Percentiles rank a stretch among this genome's conserved stretches.
Conservation (phyloP, 805 yeast species). For the Dipodascus geniculatus region DNA sequence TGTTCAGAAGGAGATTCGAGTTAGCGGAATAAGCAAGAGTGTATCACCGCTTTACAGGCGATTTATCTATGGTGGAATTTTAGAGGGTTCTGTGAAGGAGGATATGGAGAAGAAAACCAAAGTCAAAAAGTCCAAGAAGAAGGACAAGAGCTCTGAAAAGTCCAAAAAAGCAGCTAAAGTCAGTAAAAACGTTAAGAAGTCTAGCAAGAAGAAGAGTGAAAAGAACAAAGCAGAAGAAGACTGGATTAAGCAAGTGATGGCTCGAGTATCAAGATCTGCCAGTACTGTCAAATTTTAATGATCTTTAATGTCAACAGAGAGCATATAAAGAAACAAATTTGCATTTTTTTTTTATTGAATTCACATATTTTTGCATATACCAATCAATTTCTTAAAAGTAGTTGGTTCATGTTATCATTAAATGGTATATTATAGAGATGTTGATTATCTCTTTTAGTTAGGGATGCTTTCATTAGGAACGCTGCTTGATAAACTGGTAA, state of each 20-base stretch:
- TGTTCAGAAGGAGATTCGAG: conserved; percentile 40
- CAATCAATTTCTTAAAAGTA: too few species aligned
- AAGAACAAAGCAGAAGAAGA: conserved; percentile 19
- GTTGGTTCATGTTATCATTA: background rate
- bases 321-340: too few species aligned
- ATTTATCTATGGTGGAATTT: conserved; percentile 82
- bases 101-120: conserved; percentile 16
- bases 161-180: conserved; percentile 15
- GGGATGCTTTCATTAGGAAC: background rate
- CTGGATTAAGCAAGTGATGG: conserved; percentile 1
- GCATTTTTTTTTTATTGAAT: background rate
- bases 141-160: conserved; percentile 24
- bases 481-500: background rate
- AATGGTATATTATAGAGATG: background rate
- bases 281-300: background rate
- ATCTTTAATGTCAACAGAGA: too few species aligned
- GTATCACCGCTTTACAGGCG: conserved; percentile 67
- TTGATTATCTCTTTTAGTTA: background rate
- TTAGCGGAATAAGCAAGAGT: conserved; percentile 33
- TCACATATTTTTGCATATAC: background rate
- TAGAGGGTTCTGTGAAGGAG: conserved; percentile 51
- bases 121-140: conserved; percentile 19
- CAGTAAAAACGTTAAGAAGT: conserved; percentile 21
- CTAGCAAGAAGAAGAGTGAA: conserved; percentile 16
- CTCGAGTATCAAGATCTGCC: background rate